Base-by-base conservation (phyloP, 1,284 basidiomycete species). In the Cutaneotrichosporon cyanovorans region DNA sequence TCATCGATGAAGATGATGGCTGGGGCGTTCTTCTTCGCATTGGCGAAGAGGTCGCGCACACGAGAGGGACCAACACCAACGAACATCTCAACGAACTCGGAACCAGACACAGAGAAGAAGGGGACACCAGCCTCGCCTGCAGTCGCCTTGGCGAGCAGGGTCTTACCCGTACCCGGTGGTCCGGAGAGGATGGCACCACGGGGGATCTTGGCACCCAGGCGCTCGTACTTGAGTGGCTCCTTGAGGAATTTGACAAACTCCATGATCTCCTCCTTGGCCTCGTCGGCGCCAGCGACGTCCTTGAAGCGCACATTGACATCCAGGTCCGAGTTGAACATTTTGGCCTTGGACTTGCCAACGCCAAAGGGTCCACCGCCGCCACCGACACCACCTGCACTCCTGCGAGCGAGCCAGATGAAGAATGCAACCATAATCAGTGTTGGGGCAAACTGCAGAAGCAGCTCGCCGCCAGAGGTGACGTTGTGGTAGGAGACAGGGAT, bases 11-110 rank as follows among this genome's bases (percentile, higher is more conserved):
- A 55, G 46, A 99, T 92, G 76, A 99, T 98, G 68, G 88, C 93
- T 0, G 93, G 93, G 0, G 95, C 90, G 67, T 95, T 82, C 77
- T 97, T 97, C 80, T 90, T 93, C 45, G 93, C 93, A 3, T 85
- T 91, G 23, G 90, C 87, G 69, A 99, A 99, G 45, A 98, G 81
- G 73, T 99, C 93, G 45, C 93, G 83, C 12, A 99, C 95, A 59
- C 95, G 84, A 11, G 90, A 95, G 2, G 93, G 91, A 60, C 93
- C 93, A 47, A 98, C 95, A 75, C 93, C 93, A 56, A 99, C 95
- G 67, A 98, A 99, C 91, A 98, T 97, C 75, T 99, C 95, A 54
- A 99, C 91, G 65, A 99, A 98, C 69, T 98, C 95, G 46, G 93
- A 97, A 46, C 95, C 93, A 37, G 93, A 97, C 33, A 98, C 93